These are phyloP conservation scores for Diaporthe australafricana DNA, from an alignment of 2,329 filamentous ascomycete species.

Conservation along the genomic window DNA sequence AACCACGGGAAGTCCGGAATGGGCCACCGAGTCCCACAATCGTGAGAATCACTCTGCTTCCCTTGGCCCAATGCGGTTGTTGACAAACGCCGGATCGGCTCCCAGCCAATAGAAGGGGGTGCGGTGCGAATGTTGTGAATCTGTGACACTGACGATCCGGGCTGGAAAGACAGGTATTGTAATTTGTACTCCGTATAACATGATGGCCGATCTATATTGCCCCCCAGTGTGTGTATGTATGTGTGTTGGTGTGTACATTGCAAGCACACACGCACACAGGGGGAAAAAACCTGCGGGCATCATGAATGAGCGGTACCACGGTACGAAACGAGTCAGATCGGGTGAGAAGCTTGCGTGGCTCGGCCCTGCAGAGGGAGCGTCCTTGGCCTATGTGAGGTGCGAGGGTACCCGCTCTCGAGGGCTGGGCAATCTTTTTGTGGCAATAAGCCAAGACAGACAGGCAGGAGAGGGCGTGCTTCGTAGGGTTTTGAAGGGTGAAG, in stretches of 20 bases:
- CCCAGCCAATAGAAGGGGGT: background rate
- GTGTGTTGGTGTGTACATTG: no score
- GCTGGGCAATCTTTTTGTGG: conserved; percentile 23
- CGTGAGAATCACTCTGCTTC: background rate
- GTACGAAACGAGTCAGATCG: conserved; percentile 26
- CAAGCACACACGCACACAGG: no score
- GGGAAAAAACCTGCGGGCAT: no score
- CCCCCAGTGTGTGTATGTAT: background rate
- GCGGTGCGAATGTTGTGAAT: conserved; percentile 14
- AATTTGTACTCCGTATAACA: conserved; percentile 12
- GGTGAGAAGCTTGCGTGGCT: conserved; percentile 25
- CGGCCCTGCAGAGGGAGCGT: background rate
- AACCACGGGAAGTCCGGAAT: conserved; percentile 8
- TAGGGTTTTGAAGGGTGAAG: background rate
- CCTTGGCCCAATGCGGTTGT: background rate
- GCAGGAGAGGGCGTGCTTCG: background rate
- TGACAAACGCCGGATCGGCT: background rate
- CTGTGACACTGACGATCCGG: conserved; percentile 17
- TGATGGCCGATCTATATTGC: background rate
- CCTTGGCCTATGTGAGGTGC: conserved; percentile 18
- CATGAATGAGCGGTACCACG: background rate
- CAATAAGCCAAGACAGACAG: conserved; percentile 6
- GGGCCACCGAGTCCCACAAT: conserved; percentile 21
- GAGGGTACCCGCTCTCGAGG: conserved; percentile 14
- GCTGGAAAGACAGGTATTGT: background rate